A percentile compares a stretch with the other conserved stretches of the same genome.
phyloP scores from a whole-genome alignment of 495 filamentous ascomycete genomes.

The Penicillium daleae region DNA sequence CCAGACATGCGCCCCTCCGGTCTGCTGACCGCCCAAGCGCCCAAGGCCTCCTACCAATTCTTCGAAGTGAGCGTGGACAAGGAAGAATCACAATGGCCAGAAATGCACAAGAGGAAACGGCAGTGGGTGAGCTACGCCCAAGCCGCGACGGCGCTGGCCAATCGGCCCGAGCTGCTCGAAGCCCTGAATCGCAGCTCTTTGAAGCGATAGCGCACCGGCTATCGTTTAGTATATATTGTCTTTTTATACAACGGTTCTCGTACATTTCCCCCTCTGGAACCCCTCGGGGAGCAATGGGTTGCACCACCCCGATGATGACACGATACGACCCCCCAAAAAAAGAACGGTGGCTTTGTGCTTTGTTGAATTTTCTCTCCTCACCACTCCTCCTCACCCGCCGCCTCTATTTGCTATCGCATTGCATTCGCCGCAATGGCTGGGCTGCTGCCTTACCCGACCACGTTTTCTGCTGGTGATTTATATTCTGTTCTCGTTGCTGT shows the following conservation, averaged over 20 bases:
- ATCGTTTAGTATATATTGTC: constrained; percentile 22
- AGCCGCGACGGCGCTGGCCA: constrained; percentile 74
- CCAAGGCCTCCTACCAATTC: constrained; percentile 81
- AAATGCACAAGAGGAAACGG: constrained; percentile 86
- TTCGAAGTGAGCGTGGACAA: constrained; percentile 83
- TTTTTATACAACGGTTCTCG: constrained; percentile 15
- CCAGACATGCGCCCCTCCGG: constrained; percentile 69
- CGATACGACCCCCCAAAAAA: constrained; percentile 36
- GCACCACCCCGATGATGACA: constrained; percentile 38
- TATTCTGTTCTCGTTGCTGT: constrained; percentile 12
- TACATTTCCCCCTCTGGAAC: constrained; percentile 5
- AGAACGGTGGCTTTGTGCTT: constrained; percentile 32
- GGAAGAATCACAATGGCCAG: constrained; percentile 88
- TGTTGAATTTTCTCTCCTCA: constrained; percentile 27
- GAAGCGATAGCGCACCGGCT: constrained; percentile 46
- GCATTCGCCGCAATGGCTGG: constrained; percentile 20
- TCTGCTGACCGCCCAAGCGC: constrained; percentile 63
- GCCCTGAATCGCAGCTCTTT: constrained; percentile 85
- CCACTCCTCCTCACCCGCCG: not conserved
- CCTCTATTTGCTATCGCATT: constrained; percentile 18
- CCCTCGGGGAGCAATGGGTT: constrained; percentile 12
- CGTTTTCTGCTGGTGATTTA: constrained; percentile 9
- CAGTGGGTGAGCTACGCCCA: constrained; percentile 86
- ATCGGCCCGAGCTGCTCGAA: constrained; percentile 84
- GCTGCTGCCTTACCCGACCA: constrained; percentile 24